phyloP scores from a whole-genome alignment of 805 yeast genomes.

The Wickerhamomyces bovis region DNA sequence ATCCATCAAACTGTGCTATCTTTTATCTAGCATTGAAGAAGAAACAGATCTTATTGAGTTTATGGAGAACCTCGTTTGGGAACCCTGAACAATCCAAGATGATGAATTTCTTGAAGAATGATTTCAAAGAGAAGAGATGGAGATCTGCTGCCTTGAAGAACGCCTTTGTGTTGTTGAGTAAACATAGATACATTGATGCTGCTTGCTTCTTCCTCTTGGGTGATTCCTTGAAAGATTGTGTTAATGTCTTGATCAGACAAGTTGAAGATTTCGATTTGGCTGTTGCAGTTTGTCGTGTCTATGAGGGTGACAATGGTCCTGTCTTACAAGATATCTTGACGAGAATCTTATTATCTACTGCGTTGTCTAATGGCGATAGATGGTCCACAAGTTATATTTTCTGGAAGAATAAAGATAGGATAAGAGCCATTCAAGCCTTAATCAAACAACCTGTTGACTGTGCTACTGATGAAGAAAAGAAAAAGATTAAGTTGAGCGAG shows the following conservation, averaged over 20 bases:
- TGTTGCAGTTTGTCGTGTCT: conserved; percentile 71
- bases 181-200: conserved; percentile 81
- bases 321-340: conserved; percentile 44
- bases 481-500: conserved; percentile 14
- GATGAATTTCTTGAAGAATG: conserved; percentile 68
- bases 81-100: conserved; percentile 82
- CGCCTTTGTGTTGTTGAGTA: conserved; percentile 85
- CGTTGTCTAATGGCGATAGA: conserved; percentile 58
- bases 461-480: conserved; percentile 27
- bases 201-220: conserved; percentile 85
- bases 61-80: conserved; percentile 75
- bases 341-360: conserved; percentile 46
- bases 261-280: conserved; percentile 69
- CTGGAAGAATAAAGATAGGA: conserved; percentile 52
- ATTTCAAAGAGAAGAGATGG: conserved; percentile 76
- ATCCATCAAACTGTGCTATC: conserved; percentile 70
- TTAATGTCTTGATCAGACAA: conserved; percentile 64
- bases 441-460: conserved; percentile 47
- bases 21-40: conserved; percentile 75
- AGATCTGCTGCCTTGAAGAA: conserved; percentile 83
- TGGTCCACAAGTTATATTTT: conserved; percentile 82
- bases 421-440: conserved; percentile 55
- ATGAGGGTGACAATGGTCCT: conserved; percentile 57
- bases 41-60: conserved; percentile 66
- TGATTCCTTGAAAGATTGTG: conserved; percentile 68